Evolutionary conservation across 2,329 filamentous ascomycete genomes (phyloP).

Genomic region (Fusarium continuum): DNA sequence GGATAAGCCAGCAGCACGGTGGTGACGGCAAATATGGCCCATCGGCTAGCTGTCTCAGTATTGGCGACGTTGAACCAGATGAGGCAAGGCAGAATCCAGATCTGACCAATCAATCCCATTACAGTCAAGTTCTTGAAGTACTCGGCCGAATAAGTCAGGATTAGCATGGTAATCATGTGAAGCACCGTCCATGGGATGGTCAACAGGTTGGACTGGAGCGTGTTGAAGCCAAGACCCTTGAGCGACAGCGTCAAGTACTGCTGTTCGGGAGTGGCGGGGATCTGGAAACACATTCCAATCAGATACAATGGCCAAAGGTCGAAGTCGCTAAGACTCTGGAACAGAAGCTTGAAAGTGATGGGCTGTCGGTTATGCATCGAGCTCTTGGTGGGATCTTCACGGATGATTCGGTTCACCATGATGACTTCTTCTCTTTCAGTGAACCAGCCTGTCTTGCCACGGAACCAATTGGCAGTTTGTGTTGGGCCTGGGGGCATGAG

Average conservation of each 20-base stretch:
- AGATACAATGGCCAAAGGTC: background rate
- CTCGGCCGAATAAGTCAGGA: background rate
- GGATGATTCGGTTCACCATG: background rate
- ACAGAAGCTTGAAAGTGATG: background rate
- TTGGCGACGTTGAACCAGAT: slow-evolving; percentile 3
- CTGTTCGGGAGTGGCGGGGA: background rate
- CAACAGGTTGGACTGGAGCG: background rate
- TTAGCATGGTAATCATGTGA: background rate
- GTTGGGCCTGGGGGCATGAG: background rate
- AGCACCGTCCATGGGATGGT: background rate
- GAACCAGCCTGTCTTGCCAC: background rate
- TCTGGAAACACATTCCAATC: background rate
- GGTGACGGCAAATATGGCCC: slow-evolving; percentile 15
- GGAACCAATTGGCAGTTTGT: background rate
- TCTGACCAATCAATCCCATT: background rate
- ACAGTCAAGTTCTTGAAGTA: background rate
- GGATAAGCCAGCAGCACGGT: slow-evolving; percentile 11
- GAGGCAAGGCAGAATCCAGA: background rate
- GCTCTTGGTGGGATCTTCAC: background rate
- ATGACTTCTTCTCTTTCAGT: background rate
- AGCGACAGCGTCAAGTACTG: background rate
- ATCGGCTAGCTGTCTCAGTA: slow-evolving; percentile 1
- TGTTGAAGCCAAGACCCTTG: background rate
- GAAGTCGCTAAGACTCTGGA: background rate
- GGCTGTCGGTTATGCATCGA: background rate